Evolutionary conservation across 306 rosid species (phyloP).

Genomic region (Cicer pinnatifidum): DNA sequence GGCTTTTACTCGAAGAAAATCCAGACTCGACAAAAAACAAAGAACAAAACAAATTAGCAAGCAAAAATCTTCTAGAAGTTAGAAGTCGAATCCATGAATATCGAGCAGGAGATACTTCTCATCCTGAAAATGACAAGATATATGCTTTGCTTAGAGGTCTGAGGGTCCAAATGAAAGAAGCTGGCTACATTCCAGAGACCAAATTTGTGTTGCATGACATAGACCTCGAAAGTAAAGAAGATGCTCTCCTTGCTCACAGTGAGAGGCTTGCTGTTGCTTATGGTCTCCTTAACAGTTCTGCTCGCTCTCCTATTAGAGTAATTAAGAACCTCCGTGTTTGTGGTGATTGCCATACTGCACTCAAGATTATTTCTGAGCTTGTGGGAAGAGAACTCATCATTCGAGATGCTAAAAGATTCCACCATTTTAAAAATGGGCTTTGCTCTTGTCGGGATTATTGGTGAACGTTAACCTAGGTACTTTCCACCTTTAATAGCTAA

Average conservation of each 20-base stretch:
- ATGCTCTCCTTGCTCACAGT: conserved; percentile 80
- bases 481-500: conserved; percentile 16
- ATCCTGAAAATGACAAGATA: conserved; percentile 66
- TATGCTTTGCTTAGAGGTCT: conserved; percentile 69
- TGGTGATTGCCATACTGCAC: conserved; percentile 33
- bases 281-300: conserved; percentile 70
- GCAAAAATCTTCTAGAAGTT: conserved; percentile 64
- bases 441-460: conserved; percentile 59
- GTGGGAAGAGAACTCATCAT: conserved; percentile 37
- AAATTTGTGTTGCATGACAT: conserved; percentile 80
- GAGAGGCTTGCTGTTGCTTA: conserved; percentile 84
- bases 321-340: conserved; percentile 48
- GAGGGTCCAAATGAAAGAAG: conserved; percentile 80
- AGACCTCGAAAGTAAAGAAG: conserved; percentile 82
- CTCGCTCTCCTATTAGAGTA: conserved; percentile 68
- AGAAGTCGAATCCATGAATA: conserved; percentile 45
- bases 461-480: conserved; percentile 52
- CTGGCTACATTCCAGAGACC: conserved; percentile 78
- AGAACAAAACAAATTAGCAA: conserved; percentile 56
- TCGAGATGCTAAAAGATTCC: conserved; percentile 33
- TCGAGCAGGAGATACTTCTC: conserved; percentile 45
- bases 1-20: conserved; percentile 65
- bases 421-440: conserved; percentile 52
- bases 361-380: conserved; percentile 30
- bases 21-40: conserved; percentile 60